A percentile compares a stretch with the other conserved stretches of the same genome.
phyloP scores from a whole-genome alignment of 2,329 filamentous ascomycete species.

The Allantophomopsis cytisporea region DNA sequence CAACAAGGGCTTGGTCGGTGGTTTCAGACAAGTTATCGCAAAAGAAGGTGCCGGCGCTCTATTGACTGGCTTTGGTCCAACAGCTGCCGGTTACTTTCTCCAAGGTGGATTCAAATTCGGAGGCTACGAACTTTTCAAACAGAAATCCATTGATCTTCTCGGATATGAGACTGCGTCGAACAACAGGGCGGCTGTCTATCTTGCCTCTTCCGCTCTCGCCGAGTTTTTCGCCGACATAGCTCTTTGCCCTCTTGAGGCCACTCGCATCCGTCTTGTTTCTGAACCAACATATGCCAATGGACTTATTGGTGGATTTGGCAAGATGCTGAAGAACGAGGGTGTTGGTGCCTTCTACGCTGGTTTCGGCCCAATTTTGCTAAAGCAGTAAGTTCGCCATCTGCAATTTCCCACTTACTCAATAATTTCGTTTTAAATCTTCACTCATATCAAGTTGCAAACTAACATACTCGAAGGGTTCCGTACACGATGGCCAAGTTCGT shows the following conservation, averaged over 20 bases:
- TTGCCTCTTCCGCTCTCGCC: constrained; percentile 50
- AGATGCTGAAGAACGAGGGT: constrained; percentile 76
- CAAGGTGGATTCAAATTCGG: constrained; percentile 91
- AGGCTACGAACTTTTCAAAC: constrained; percentile 94
- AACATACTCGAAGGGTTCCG: constrained; percentile 46
- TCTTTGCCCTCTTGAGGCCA: constrained; percentile 84
- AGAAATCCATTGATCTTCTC: constrained; percentile 70
- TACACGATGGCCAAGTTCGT: constrained; percentile 96
- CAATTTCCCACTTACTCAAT: no score
- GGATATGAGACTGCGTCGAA: constrained; percentile 66
- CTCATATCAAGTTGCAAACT: background rate
- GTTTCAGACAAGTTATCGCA: constrained; percentile 73
- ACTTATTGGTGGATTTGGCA: constrained; percentile 65
- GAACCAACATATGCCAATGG: constrained; percentile 76
- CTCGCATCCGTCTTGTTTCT: constrained; percentile 85
- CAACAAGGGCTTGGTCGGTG: constrained; percentile 77
- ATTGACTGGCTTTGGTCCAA: constrained; percentile 74
- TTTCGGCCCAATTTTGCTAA: constrained; percentile 78
- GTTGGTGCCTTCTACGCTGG: constrained; percentile 79
- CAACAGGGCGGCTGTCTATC: constrained; percentile 73
- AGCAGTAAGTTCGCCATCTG: constrained; percentile 53
- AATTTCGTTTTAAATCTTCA: constrained; percentile 6
- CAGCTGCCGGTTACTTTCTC: constrained; percentile 83
- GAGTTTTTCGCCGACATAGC: constrained; percentile 68
- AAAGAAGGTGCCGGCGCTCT: constrained; percentile 80